Evolutionary conservation across 129 eudicot genomes (phyloP), one percentile per base, ranked within the genome.

Genomic region (Ambrosia trifida): DNA sequence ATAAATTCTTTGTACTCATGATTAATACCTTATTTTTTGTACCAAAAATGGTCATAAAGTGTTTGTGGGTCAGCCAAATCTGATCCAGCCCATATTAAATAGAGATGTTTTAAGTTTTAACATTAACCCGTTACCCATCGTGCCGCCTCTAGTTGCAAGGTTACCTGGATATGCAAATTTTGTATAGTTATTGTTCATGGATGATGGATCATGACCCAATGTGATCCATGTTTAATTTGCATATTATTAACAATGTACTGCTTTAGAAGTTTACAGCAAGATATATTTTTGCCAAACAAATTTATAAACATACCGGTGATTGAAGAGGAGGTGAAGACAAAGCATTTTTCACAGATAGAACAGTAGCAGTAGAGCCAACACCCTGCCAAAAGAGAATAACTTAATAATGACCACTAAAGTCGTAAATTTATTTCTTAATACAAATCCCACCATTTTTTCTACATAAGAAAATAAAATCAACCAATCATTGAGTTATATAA

Each of bases 351-450:
- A 74, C 62, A 80, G 82, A 84, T 77, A 88, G 61, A 82, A 73
- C 90, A 75, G 96, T 80, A 74, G 79, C 88, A 40, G 83, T 80
- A 73, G 86, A 85, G 81, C 77, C 84, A 85, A 78, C 89, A 79
- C 91, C 97, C 99, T 95, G 94, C 82, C 86, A 84, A 85, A 77
- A 76, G 76, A 72, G 61, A 72, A 20, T 49, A 71, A 64, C 76
- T 64, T 20, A 70, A 61, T 64, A 32, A 68, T 54, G 69, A 72
- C 79, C 72, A 69, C 84, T 69, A n/a, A 75, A 53, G 69, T 41
- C 32, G 13, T 62, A 49, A 45, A 66, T 43, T 50, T 32, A 36
- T 20, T 4, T 57, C 19, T 65, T 31, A 60, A 43, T 59, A 67
- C 6, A 12, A 43, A 58, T 19, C 54, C 77, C 62, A 49, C 67